phyloP scores from a whole-genome alignment of 345 rosid genomes.

The Murraya paniculata region DNA sequence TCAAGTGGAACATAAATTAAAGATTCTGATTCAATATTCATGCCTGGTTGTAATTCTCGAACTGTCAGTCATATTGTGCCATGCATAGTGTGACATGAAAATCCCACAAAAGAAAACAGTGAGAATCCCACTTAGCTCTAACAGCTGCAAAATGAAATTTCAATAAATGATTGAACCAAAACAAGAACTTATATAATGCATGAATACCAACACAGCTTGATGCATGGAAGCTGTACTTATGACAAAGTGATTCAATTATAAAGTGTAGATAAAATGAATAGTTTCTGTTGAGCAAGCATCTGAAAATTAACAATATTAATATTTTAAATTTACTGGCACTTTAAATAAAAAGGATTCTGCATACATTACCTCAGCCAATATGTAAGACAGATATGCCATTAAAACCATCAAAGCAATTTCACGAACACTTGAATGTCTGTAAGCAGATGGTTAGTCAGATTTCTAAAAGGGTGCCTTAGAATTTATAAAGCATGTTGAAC shows the following conservation, averaged over 20 bases:
- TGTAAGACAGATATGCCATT: conserved; percentile 88
- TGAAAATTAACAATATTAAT: not conserved
- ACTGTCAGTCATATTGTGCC: conserved; percentile 68
- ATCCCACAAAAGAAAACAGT: conserved; percentile 90
- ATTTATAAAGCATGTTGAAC: not conserved
- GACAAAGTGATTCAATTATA: not conserved
- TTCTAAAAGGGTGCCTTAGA: not conserved
- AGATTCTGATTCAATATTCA: conserved; percentile 7
- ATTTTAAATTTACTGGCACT: not conserved
- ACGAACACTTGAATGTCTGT: conserved; percentile 75
- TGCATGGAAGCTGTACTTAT: not conserved
- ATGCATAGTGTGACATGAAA: conserved; percentile 85
- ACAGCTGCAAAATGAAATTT: conserved; percentile 50
- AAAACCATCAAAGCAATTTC: conserved; percentile 72
- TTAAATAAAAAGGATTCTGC: not conserved
- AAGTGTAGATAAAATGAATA: not conserved
- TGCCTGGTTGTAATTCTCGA: conserved; percentile 84
- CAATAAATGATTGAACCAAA: not conserved
- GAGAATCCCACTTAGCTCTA: conserved; percentile 82
- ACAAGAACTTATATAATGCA: not conserved
- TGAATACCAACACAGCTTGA: not conserved
- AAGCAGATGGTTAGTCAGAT: conserved; percentile 7
- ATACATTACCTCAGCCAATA: conserved; percentile 74
- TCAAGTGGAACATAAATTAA: not conserved
- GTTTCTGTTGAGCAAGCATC: not conserved